phyloP scores from a whole-genome alignment of 345 rosid species.

The Aquilaria malaccensis region DNA sequence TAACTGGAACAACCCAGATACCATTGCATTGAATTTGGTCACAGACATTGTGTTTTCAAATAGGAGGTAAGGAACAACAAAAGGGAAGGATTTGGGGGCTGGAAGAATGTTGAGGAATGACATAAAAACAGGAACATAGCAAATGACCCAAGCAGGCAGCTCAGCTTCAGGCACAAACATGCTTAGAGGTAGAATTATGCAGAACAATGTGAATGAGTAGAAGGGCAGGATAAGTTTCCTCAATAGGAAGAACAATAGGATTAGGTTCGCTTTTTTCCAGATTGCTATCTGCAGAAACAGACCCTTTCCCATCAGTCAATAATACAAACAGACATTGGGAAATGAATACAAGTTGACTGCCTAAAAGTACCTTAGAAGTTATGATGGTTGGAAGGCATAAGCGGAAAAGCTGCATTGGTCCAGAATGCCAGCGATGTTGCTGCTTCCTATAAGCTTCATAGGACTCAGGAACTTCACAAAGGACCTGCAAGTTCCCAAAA shows the following conservation, averaged over 20 bases:
- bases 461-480: constrained; percentile 85
- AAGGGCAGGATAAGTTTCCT: constrained; percentile 89
- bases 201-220: constrained; percentile 84
- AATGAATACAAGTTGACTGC: constrained; percentile 7
- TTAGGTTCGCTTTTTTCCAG: constrained; percentile 79
- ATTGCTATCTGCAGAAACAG: constrained; percentile 50
- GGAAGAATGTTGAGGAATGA: constrained; percentile 87
- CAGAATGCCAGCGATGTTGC: constrained; percentile 94
- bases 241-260: constrained; percentile 64
- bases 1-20: constrained; percentile 71
- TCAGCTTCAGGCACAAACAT: constrained; percentile 90
- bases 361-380: constrained; percentile 50
- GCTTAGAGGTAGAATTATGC: constrained; percentile 81
- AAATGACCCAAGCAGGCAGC: constrained; percentile 81
- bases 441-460: constrained; percentile 92
- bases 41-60: constrained; percentile 92
- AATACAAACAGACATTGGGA: not conserved
- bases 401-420: constrained; percentile 92
- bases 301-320: constrained; percentile 11
- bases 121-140: constrained; percentile 73
- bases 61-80: constrained; percentile 79
- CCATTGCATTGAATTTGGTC: constrained; percentile 87
- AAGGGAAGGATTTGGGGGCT: constrained; percentile 70
- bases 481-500: constrained; percentile 37
- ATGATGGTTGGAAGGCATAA: constrained; percentile 71